Percentiles rank a stretch among this genome's conserved stretches.
Conservation (phyloP, 306 rosid genomes). For the Inga oerstediana region DNA sequence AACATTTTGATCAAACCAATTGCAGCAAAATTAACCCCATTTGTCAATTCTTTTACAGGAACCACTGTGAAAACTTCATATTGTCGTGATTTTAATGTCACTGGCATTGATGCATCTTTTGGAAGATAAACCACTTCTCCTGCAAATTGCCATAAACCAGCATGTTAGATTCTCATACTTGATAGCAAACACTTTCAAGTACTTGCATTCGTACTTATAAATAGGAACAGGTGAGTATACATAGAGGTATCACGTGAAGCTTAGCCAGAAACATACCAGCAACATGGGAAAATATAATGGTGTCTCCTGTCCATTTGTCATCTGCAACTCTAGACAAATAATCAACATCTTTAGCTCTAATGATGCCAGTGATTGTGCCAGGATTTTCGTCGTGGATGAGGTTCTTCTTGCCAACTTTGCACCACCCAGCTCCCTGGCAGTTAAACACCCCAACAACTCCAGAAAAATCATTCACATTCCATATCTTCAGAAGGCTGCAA, state of each 20-base stretch:
- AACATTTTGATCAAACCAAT: slow-evolving; percentile 82
- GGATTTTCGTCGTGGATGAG: slow-evolving; percentile 57
- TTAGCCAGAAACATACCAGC: slow-evolving; percentile 58
- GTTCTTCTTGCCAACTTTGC: slow-evolving; percentile 66
- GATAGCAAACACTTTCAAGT: background rate
- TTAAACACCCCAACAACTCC: slow-evolving; percentile 83
- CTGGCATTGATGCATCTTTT: slow-evolving; percentile 61
- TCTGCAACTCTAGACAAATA: slow-evolving; percentile 56
- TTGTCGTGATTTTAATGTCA: slow-evolving; percentile 62
- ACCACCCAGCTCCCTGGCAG: slow-evolving; percentile 93
- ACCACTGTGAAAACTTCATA: slow-evolving; percentile 76
- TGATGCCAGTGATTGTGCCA: slow-evolving; percentile 49
- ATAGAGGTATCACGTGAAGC: background rate
- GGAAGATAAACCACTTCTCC: slow-evolving; percentile 72
- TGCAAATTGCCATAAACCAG: slow-evolving; percentile 34
- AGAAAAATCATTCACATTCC: slow-evolving; percentile 73
- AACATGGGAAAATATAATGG: slow-evolving; percentile 70
- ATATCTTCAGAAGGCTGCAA: slow-evolving; percentile 66
- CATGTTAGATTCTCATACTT: background rate
- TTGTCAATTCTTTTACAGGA: slow-evolving; percentile 55
- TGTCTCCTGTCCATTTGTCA: slow-evolving; percentile 69
- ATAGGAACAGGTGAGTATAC: no score
- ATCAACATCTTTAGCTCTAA: slow-evolving; percentile 53
- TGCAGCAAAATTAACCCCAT: slow-evolving; percentile 65
- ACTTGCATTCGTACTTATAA: background rate